A percentile compares a stretch with the other conserved stretches of the same genome.
Evolutionary conservation across 495 filamentous ascomycete species (phyloP).

Genomic region (Acidiella bohemica): DNA sequence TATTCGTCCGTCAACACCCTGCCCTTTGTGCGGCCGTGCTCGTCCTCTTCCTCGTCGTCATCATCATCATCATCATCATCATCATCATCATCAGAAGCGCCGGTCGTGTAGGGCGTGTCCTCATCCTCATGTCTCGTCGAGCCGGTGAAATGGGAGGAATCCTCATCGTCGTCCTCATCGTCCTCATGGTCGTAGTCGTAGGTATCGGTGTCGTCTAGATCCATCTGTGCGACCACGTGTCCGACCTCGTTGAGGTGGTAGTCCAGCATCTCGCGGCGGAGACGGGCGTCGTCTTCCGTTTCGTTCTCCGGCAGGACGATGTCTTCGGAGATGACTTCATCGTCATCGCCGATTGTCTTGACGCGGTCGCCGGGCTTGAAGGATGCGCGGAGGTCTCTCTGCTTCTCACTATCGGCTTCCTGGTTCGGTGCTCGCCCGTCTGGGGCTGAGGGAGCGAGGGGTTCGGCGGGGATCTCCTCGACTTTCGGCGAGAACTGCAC

Average conservation of each 20-base stretch:
- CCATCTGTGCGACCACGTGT: constrained; percentile 82
- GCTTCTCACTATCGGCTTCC: not conserved
- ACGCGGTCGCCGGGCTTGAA: constrained; percentile 23
- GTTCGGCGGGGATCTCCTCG: constrained; percentile 14
- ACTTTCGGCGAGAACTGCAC: constrained; percentile 18
- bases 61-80: too few relatives aligned
- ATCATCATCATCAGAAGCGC: too few relatives aligned
- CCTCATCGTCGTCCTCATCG: constrained; percentile 37
- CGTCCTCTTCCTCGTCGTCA: constrained; percentile 44
- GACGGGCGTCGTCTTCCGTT: constrained; percentile 59
- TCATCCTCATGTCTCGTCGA: constrained; percentile 28
- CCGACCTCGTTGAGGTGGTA: constrained; percentile 78
- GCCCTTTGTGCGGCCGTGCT: constrained; percentile 54
- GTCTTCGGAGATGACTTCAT: constrained; percentile 21
- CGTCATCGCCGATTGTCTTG: constrained; percentile 27
- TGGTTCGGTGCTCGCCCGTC: not conserved
- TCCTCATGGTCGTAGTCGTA: constrained; percentile 36
- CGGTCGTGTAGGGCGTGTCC: constrained; percentile 39
- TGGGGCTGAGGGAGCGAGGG: constrained; percentile 7
- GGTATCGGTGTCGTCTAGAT: constrained; percentile 56
- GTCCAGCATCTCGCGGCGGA: constrained; percentile 82
- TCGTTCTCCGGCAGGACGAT: constrained; percentile 45
- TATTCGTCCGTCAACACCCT: constrained; percentile 57
- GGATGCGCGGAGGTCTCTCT: constrained; percentile 9
- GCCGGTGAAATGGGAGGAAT: constrained; percentile 29